Conservation (phyloP, 2,329 filamentous ascomycete genomes). For the Aspergillus tanneri region DNA sequence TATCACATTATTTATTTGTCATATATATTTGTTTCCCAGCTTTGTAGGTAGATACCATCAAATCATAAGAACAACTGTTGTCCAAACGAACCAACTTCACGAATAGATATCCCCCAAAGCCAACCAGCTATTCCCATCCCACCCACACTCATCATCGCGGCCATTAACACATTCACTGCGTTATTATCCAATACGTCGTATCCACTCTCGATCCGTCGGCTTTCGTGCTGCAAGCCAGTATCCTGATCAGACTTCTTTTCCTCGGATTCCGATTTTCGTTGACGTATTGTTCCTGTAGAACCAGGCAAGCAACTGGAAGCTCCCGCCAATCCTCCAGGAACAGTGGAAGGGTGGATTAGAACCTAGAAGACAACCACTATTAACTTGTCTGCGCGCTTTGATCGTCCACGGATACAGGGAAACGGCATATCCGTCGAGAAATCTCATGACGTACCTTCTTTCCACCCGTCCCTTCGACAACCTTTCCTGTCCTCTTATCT, state of each 20-base stretch:
- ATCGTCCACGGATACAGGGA: too few relatives aligned
- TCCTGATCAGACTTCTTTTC: background rate
- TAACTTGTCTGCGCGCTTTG: too few relatives aligned
- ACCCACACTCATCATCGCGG: conserved; percentile 72
- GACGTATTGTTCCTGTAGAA: background rate
- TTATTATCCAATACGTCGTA: conserved; percentile 86
- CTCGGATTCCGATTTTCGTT: background rate
- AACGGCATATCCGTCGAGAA: too few relatives aligned
- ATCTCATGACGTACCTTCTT: conserved; percentile 55
- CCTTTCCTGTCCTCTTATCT: conserved; percentile 78
- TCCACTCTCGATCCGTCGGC: conserved; percentile 65
- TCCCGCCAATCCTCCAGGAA: background rate
- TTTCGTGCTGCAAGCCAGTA: conserved; percentile 50
- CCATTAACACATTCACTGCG: conserved; percentile 92
- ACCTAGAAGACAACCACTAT: conserved; percentile 25
- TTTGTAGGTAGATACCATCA: too few relatives aligned
- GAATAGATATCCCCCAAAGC: conserved; percentile 31
- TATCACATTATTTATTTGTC: too few relatives aligned
- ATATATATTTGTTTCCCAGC: too few relatives aligned
- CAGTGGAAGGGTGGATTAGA: conserved; percentile 34
- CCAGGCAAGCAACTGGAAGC: background rate
- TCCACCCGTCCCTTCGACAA: conserved; percentile 83
- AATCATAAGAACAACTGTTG: background rate
- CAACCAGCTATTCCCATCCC: conserved; percentile 62
- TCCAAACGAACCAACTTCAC: conserved; percentile 6